Percentiles rank a stretch among this genome's conserved stretches.
Evolutionary conservation across 345 rosid genomes (phyloP).

Genomic region (Aquilaria sinensis): DNA sequence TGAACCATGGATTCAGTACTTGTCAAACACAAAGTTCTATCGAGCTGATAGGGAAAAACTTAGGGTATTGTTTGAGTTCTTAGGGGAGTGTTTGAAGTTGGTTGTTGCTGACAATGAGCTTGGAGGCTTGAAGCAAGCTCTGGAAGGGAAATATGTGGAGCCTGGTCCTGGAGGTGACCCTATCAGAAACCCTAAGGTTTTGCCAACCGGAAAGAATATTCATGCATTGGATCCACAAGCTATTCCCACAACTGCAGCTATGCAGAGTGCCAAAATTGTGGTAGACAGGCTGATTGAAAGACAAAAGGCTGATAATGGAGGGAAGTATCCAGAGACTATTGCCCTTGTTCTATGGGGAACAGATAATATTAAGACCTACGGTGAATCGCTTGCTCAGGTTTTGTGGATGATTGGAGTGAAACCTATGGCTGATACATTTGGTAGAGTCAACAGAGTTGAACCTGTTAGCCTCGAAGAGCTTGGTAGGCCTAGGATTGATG

Average conservation of each 20-base stretch:
- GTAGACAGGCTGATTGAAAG: slow-evolving; percentile 90
- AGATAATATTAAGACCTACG: slow-evolving; percentile 95
- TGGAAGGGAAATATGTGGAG: slow-evolving; percentile 90
- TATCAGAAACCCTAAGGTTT: slow-evolving; percentile 91
- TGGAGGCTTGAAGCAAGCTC: slow-evolving; percentile 88
- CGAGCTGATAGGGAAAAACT: slow-evolving; percentile 86
- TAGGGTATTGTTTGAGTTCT: slow-evolving; percentile 63
- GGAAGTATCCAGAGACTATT: slow-evolving; percentile 89
- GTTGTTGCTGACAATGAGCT: slow-evolving; percentile 93
- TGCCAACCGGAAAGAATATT: slow-evolving; percentile 98
- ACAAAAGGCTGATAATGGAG: slow-evolving; percentile 80
- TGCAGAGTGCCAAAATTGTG: slow-evolving; percentile 93
- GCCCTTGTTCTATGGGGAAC: slow-evolving; percentile 99
- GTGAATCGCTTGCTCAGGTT: slow-evolving; percentile 95
- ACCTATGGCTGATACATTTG: slow-evolving; percentile 86
- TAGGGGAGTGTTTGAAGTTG: slow-evolving; percentile 83
- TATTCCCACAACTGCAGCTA: slow-evolving; percentile 93
- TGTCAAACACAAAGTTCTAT: slow-evolving; percentile 82
- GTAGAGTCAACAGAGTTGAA: slow-evolving; percentile 91
- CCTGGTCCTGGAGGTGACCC: slow-evolving; percentile 99
- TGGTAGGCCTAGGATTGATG: slow-evolving; percentile 98
- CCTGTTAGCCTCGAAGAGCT: slow-evolving; percentile 90
- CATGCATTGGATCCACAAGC: slow-evolving; percentile 98
- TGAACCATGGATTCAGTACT: slow-evolving; percentile 91
- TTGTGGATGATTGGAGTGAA: slow-evolving; percentile 97